Conservation (phyloP, 768 basidiomycete genomes). For the Cystobasidium tubakii region DNA sequence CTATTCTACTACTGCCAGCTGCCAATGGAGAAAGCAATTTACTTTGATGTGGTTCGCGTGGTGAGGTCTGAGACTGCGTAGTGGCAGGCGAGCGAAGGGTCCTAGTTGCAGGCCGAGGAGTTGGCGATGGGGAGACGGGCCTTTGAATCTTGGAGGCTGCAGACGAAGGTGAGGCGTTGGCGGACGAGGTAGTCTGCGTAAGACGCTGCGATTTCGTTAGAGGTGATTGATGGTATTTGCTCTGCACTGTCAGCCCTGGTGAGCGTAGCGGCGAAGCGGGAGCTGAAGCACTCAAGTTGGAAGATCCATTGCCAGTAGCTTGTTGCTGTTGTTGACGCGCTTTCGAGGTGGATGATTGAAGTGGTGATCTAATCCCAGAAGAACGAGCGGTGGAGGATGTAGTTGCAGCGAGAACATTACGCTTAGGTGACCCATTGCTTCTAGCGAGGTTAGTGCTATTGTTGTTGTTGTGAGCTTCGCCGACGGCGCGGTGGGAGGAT, state of each 20-base stretch:
- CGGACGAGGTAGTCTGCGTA: background rate
- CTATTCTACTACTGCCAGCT: background rate
- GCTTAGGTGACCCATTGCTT: background rate
- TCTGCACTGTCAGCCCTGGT: background rate
- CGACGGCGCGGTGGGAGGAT: background rate
- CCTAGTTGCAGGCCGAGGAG: background rate
- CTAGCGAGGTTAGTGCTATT: background rate
- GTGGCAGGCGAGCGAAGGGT: background rate
- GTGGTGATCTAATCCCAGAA: background rate
- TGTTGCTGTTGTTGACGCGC: background rate
- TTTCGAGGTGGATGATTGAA: background rate
- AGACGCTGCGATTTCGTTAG: background rate
- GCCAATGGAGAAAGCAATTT: background rate
- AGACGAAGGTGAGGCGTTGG: background rate
- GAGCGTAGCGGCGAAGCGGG: background rate
- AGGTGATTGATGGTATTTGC: constrained; percentile 10
- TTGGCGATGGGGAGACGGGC: background rate
- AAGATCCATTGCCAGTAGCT: background rate
- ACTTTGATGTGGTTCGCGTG: background rate
- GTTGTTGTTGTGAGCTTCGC: background rate
- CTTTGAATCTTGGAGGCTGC: background rate
- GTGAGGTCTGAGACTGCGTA: background rate
- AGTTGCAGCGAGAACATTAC: background rate
- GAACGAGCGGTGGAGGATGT: background rate
- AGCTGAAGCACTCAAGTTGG: background rate